Evolutionary conservation across 805 yeast species (phyloP).

Genomic region (Wickerhamomyces chaumierensis): DNA sequence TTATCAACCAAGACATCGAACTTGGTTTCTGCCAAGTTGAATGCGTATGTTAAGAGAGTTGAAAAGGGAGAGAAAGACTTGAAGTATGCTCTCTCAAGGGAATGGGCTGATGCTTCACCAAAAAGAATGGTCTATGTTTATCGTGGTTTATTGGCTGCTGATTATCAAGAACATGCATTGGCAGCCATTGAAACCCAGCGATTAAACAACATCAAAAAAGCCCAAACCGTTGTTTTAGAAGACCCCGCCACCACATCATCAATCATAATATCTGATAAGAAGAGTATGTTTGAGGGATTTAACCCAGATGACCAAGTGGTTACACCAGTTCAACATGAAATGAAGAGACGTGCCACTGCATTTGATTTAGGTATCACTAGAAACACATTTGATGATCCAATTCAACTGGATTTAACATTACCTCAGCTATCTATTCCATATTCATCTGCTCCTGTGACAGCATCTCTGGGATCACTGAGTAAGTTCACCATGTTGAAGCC

Average conservation of each 20-base stretch:
- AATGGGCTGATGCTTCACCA: constrained; percentile 88
- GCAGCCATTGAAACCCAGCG: constrained; percentile 47
- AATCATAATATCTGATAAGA: constrained; percentile 4
- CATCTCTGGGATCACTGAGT: constrained; percentile 33
- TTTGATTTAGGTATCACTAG: constrained; percentile 36
- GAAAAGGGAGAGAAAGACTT: constrained; percentile 72
- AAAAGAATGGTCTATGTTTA: constrained; percentile 83
- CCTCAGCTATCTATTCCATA: constrained; percentile 50
- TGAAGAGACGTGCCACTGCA: constrained; percentile 41
- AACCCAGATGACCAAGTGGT: constrained; percentile 9
- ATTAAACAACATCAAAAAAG: constrained; percentile 6
- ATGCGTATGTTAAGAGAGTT: constrained; percentile 76
- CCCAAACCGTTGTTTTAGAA: constrained; percentile 7
- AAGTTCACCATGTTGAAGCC: constrained; percentile 8
- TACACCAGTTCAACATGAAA: constrained; percentile 7
- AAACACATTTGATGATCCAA: constrained; percentile 23
- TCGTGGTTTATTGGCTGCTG: constrained; percentile 67
- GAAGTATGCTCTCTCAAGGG: constrained; percentile 67
- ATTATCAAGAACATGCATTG: constrained; percentile 62
- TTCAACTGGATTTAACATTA: constrained; percentile 25
- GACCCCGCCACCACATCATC: neutral
- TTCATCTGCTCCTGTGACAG: constrained; percentile 69
- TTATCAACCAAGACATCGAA: constrained; percentile 73
- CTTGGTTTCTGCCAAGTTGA: constrained; percentile 69
- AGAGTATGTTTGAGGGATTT: constrained; percentile 14